Base-by-base conservation (phyloP, 176 grass and related monocot genomes). In the Bonia amplexicaulis region DNA sequence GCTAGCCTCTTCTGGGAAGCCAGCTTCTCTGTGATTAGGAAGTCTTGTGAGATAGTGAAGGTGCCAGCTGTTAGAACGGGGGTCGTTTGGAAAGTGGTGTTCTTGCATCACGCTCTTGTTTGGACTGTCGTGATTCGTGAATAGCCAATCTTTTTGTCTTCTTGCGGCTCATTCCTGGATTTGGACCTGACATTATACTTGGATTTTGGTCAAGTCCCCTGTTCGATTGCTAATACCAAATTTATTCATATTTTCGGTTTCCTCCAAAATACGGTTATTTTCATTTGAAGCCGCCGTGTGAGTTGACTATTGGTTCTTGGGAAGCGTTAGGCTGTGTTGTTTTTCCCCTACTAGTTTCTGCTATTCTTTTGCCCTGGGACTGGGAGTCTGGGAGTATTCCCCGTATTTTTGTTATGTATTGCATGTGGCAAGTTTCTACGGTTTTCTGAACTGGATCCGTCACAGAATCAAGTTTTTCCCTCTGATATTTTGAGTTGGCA, bases 151-250 rank as follows among this genome's bases (percentile, higher is more conserved):
- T 25, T 71, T 39, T 59, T 73, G 84, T 87, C 74, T 39, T 67
- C 69, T 67, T 39, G 51, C n/a, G 22, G 9, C 67, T 65, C 41
- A 22, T 71, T 23, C 54, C 55, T 77, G 60, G 66, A 83, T 73
- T 77, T 78, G 40, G 80, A 73, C 80, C 25, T 61, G 49, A 51
- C 84, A 83, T 87, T 87, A 74, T 26, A 3, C 74, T 74, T 87
- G 80, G 67, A 49, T 65, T 64, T 57, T 78, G 51, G 9, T 58
- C 44, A 52, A 65, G 65, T 11, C 23, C 61, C 9, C 46, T 72
- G 74, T 47, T 78, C 52, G 66, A 59, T 77, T 77, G 63, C 45
- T 35, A 47, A 51, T 40, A 42, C 48, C 42, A 66, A 59, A 76
- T 58, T 66, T 46, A 49, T 71, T 77, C 64, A 33, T 82, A 12